Percentiles rank a stretch among this genome's conserved stretches.
These are phyloP conservation scores for Conoideocrella luteorostrata DNA, from an alignment of 2,329 filamentous ascomycete species.

Conservation along the genomic window DNA sequence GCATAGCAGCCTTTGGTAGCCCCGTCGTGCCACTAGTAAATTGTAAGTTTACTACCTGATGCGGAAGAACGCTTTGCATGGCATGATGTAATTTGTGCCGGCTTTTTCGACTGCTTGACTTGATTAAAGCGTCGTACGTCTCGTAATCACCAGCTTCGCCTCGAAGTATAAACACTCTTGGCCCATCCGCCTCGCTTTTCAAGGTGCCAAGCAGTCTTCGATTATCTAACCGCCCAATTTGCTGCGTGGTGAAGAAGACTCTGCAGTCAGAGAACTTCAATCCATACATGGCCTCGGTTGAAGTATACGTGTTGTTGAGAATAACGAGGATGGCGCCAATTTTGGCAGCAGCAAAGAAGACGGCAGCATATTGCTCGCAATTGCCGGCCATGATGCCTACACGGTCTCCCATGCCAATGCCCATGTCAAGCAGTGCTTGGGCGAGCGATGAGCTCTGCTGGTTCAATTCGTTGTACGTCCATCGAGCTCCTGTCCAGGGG, in stretches of 20 bases:
- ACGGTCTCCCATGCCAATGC: constrained; percentile 61
- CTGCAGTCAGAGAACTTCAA: constrained; percentile 66
- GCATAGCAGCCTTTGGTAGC: constrained; percentile 66
- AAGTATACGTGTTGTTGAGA: constrained; percentile 76
- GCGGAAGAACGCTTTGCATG: constrained; percentile 50
- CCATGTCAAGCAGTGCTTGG: constrained; percentile 59
- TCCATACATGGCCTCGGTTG: constrained; percentile 64
- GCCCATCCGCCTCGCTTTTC: constrained; percentile 35
- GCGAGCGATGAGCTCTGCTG: constrained; percentile 56
- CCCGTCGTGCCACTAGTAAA: constrained; percentile 74
- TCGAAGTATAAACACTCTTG: constrained; percentile 55
- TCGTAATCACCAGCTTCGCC: constrained; percentile 47
- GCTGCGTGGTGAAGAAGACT: constrained; percentile 65
- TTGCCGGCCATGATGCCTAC: constrained; percentile 73
- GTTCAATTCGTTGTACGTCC: constrained; percentile 63
- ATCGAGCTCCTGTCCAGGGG: constrained; percentile 68
- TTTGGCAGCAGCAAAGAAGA: constrained; percentile 66
- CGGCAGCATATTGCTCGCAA: constrained; percentile 72
- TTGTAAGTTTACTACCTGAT: constrained; percentile 67
- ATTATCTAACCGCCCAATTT: constrained; percentile 62
- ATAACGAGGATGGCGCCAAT: constrained; percentile 67
- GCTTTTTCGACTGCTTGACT: constrained; percentile 41
- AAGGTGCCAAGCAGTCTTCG: constrained; percentile 50
- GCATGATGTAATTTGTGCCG: constrained; percentile 45
- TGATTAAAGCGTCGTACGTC: constrained; percentile 54